Percentiles rank a stretch among this genome's conserved stretches.
Conservation (phyloP, 176 grass and related monocot genomes). For the Metroxylon sagu region DNA sequence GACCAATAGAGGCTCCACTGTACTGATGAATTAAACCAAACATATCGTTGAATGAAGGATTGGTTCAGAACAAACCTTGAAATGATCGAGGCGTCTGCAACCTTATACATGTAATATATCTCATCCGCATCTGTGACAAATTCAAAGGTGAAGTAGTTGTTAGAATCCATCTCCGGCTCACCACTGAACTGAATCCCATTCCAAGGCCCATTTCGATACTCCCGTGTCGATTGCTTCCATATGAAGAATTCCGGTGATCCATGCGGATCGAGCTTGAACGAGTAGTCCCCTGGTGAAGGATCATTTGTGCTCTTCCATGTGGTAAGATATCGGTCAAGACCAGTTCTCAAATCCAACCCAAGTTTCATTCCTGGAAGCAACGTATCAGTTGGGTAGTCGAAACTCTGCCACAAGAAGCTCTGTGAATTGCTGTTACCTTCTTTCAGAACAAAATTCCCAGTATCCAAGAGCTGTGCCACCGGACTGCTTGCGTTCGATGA, state of each 20-base stretch:
- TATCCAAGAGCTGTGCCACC: background rate
- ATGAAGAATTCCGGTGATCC: background rate
- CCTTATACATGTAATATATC: too few species aligned
- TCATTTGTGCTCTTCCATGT: background rate
- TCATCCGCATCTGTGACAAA: too few species aligned
- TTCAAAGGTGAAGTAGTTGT: too few species aligned
- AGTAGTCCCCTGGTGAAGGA: background rate
- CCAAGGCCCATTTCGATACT: background rate
- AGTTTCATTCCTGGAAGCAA: background rate
- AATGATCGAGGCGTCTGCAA: too few species aligned
- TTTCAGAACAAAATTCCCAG: background rate
- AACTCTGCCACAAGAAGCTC: background rate
- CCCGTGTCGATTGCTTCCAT: background rate
- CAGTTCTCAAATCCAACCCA: background rate
- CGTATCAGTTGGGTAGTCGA: background rate
- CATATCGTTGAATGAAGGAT: too few species aligned
- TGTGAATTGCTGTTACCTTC: background rate
- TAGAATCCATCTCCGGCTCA: background rate
- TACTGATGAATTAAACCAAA: too few species aligned
- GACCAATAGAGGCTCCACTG: background rate
- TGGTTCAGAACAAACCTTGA: too few species aligned
- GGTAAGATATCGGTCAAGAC: background rate
- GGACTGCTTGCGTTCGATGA: background rate
- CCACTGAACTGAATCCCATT: background rate
- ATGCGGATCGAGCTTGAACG: background rate